A percentile compares a stretch with the other conserved stretches of the same genome.
phyloP scores from a whole-genome alignment of 2,329 filamentous ascomycete genomes.

The Calonectria fujianensis region DNA sequence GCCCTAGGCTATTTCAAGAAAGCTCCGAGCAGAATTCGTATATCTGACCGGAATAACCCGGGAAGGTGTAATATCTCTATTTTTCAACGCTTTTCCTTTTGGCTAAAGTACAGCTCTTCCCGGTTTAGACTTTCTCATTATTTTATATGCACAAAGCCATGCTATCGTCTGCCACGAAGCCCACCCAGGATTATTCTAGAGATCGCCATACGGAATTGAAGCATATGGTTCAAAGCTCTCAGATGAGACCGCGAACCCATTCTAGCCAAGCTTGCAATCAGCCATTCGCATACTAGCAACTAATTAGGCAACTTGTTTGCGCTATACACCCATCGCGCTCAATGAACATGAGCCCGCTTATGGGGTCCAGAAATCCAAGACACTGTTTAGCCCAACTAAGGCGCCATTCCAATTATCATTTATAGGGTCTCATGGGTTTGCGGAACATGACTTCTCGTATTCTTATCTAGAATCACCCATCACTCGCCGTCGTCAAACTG shows the following conservation, averaged over 20 bases:
- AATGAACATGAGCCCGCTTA: no score
- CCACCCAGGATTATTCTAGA: background rate
- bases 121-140: background rate
- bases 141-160: no score
- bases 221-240: background rate
- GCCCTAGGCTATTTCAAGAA: no score
- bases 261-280: background rate
- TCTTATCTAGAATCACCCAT: background rate
- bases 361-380: no score
- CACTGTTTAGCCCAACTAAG: no score
- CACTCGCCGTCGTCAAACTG: background rate
- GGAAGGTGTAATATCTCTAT: background rate
- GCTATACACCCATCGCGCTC: no score
- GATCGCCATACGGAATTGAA: background rate
- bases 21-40: background rate
- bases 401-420: no score
- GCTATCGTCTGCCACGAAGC: no score
- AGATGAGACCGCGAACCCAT: background rate
- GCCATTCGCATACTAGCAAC: background rate
- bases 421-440: no score
- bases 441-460: background rate
- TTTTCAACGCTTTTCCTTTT: background rate
- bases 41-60: background rate
- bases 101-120: background rate
- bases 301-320: background rate